Conservation (phyloP, 495 filamentous ascomycete genomes). For the Evernia prunastri region DNA sequence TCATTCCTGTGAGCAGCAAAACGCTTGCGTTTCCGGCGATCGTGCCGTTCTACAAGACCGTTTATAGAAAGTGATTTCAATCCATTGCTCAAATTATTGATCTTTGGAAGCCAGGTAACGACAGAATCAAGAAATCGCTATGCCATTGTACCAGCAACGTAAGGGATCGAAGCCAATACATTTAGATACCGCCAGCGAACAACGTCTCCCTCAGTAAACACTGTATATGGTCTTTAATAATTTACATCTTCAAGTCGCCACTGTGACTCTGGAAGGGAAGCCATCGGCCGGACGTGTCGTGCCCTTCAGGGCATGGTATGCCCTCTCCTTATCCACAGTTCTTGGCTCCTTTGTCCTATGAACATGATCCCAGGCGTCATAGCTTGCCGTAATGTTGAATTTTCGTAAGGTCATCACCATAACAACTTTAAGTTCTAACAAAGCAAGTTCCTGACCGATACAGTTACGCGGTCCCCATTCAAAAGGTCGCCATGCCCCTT, state of each 20-base stretch:
- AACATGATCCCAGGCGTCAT: slow-evolving; percentile 24
- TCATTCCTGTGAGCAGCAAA: no score
- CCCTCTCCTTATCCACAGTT: slow-evolving; percentile 25
- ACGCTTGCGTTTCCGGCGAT: no score
- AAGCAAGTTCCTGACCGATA: slow-evolving; percentile 46
- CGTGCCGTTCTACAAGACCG: no score
- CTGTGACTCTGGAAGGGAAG: slow-evolving; percentile 24
- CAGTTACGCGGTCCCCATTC: slow-evolving; percentile 45
- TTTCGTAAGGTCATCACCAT: slow-evolving; percentile 33
- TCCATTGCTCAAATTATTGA: no score
- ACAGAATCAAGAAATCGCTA: no score
- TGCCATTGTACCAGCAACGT: no score
- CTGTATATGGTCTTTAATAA: not conserved
- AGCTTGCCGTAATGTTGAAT: slow-evolving; percentile 29
- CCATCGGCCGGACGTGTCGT: slow-evolving; percentile 25
- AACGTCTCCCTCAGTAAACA: not conserved
- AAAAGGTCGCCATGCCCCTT: slow-evolving; percentile 42
- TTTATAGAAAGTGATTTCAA: no score
- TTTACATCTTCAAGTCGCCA: not conserved
- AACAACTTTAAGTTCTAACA: slow-evolving; percentile 38
- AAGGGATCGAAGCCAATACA: no score
- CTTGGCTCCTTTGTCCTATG: not conserved
- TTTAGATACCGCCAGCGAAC: no score
- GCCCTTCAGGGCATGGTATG: slow-evolving; percentile 25
- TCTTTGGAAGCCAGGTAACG: no score